A percentile compares a stretch with the other conserved stretches of the same genome.
Conservation (phyloP, 768 basidiomycete genomes). For the Lactarius trivialis region DNA sequence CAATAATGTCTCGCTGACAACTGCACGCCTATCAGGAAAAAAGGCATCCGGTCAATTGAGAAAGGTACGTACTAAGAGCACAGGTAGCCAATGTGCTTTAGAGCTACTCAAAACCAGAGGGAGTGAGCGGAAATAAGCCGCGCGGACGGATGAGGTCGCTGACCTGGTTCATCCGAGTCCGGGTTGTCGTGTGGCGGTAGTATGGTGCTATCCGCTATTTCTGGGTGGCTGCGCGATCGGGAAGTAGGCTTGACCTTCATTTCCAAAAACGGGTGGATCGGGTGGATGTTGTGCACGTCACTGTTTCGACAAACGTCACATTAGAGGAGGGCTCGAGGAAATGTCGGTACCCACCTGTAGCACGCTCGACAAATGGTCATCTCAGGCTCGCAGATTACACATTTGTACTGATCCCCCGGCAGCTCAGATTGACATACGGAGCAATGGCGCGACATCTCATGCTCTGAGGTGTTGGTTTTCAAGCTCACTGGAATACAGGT, state of each 20-base stretch:
- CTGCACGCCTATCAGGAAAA: conserved; percentile 34
- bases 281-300: conserved; percentile 87
- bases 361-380: conserved; percentile 80
- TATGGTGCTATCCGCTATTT: conserved; percentile 24
- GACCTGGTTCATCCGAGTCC: conserved; percentile 19
- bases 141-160: neutral
- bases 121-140: neutral
- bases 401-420: conserved; percentile 71
- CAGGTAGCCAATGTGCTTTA: conserved; percentile 15
- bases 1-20: conserved; percentile 83
- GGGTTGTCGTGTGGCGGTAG: neutral
- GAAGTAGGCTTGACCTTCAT: conserved; percentile 54
- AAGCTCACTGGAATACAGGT: neutral
- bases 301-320: conserved; percentile 34
- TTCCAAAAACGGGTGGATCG: conserved; percentile 76
- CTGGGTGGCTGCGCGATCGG: conserved; percentile 38
- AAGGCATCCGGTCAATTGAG: no score
- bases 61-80: conserved; percentile 19
- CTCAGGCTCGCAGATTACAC: conserved; percentile 69
- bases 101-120: conserved; percentile 6
- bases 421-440: conserved; percentile 69
- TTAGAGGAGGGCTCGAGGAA: conserved; percentile 3
- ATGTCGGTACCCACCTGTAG: conserved; percentile 50
- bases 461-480: conserved; percentile 49
- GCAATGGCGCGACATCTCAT: conserved; percentile 58